These are phyloP conservation scores for Carex kokanica DNA, from an alignment of 176 grass and related monocot genomes.

Conservation along the genomic window DNA sequence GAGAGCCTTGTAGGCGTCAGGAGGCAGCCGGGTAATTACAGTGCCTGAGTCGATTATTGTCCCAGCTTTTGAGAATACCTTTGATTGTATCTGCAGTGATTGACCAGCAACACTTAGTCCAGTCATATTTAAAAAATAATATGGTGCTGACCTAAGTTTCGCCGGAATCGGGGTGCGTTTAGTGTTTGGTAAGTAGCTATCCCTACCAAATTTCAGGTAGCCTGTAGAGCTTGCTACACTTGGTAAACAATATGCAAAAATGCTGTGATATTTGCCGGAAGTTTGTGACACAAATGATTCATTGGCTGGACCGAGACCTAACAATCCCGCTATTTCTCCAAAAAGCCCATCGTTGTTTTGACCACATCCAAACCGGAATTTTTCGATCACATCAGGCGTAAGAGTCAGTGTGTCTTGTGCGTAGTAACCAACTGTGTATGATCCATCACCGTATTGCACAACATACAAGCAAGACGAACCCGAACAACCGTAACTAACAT, in stretches of 20 bases:
- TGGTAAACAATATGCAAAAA: slow-evolving; percentile 54
- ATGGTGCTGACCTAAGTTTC: background rate
- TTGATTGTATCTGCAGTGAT: background rate
- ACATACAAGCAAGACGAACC: slow-evolving; percentile 8
- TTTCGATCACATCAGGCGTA: slow-evolving; percentile 12
- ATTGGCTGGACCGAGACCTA: slow-evolving; percentile 35
- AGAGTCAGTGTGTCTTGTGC: slow-evolving; percentile 24
- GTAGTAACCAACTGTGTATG: background rate
- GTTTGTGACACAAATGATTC: slow-evolving; percentile 38
- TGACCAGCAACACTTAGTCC: slow-evolving; percentile 30
- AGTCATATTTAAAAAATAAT: slow-evolving; percentile 27
- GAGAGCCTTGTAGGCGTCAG: slow-evolving; percentile 29
- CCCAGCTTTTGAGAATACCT: background rate
- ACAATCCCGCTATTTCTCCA: slow-evolving; percentile 23
- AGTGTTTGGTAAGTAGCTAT: slow-evolving; percentile 2
- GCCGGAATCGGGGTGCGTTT: slow-evolving; percentile 24
- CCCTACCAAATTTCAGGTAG: slow-evolving; percentile 30
- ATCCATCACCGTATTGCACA: slow-evolving; percentile 29
- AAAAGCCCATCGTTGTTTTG: background rate
- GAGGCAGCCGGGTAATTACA: slow-evolving; percentile 36
- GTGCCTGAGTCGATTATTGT: slow-evolving; percentile 47
- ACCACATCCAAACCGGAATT: slow-evolving; percentile 46
- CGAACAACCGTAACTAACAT: background rate
- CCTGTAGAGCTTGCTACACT: slow-evolving; percentile 24
- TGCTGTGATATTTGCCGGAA: background rate